These are phyloP conservation scores for Neobulgaria alba DNA, from an alignment of 2,329 filamentous ascomycete species.

Conservation along the genomic window DNA sequence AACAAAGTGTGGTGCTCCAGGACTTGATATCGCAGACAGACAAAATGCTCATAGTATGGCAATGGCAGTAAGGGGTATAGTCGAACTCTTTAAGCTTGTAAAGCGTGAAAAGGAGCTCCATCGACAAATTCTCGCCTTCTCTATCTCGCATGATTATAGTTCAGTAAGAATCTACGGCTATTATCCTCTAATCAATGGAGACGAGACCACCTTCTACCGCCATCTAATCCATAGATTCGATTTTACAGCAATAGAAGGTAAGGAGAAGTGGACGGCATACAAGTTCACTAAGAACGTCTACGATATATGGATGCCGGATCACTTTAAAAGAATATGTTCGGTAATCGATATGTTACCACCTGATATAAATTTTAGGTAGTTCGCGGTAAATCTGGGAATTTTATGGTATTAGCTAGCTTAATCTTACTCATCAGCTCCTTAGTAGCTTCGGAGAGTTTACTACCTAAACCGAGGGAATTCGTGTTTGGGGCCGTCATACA, in stretches of 20 bases:
- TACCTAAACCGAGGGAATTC: too few relatives aligned
- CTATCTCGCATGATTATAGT: constrained; percentile 17
- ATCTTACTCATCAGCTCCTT: too few relatives aligned
- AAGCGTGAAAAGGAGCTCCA: constrained; percentile 12
- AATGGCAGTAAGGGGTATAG: constrained; percentile 30
- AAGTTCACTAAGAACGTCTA: constrained; percentile 25
- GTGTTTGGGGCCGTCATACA: too few relatives aligned
- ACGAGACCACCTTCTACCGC: constrained; percentile 25
- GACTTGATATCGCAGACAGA: constrained; percentile 31
- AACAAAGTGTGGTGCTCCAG: constrained; percentile 35
- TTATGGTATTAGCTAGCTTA: too few relatives aligned
- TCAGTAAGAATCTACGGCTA: constrained; percentile 28
- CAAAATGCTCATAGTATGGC: constrained; percentile 33
- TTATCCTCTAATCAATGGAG: constrained; percentile 24
- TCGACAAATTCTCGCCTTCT: constrained; percentile 36
- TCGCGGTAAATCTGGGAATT: too few relatives aligned
- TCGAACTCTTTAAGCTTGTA: constrained; percentile 20
- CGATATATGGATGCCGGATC: constrained; percentile 24
- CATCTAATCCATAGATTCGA: constrained; percentile 24
- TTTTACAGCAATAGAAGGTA: constrained; percentile 24
- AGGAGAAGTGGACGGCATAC: constrained; percentile 23
- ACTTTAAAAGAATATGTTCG: constrained; percentile 26
- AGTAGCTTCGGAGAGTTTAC: too few relatives aligned
- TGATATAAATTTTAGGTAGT: constrained; percentile 18
- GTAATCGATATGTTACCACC: constrained; percentile 24